phyloP scores from a whole-genome alignment of 495 filamentous ascomycete species.

The Hyaloscypha hepaticicola region DNA sequence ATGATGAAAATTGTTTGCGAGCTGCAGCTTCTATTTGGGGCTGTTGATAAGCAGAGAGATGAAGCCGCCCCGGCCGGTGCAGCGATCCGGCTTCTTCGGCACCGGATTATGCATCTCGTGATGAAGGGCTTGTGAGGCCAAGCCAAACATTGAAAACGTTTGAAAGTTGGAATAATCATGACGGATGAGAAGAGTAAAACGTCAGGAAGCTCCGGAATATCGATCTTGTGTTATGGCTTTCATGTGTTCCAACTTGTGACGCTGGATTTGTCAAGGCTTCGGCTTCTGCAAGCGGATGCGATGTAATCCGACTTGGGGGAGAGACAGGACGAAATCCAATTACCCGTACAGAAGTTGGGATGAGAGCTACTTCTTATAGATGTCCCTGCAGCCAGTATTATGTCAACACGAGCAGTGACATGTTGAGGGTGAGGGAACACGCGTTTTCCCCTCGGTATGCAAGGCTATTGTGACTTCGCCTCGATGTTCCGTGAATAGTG shows the following conservation, averaged over 20 bases:
- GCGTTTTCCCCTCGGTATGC: slow-evolving; percentile 1
- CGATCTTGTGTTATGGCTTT: background rate
- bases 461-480: slow-evolving; percentile 6
- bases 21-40: background rate
- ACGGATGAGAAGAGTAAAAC: background rate
- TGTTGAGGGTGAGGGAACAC: background rate
- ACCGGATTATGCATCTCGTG: slow-evolving; percentile 3
- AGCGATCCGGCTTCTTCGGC: slow-evolving; percentile 18
- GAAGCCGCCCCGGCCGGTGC: slow-evolving; percentile 14
- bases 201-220: background rate
- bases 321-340: background rate
- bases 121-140: background rate
- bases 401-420: background rate
- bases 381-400: background rate
- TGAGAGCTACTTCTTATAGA: background rate
- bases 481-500: background rate
- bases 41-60: slow-evolving; percentile 10
- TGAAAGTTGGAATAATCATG: background rate
- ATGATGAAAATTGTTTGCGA: background rate
- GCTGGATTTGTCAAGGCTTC: background rate
- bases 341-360: background rate
- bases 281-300: background rate
- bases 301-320: background rate
- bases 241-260: background rate
- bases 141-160: background rate